Percentiles rank a stretch among this genome's conserved stretches.
phyloP scores from a whole-genome alignment of 176 grass and related monocot genomes.

The Tillandsia fasciculata region DNA sequence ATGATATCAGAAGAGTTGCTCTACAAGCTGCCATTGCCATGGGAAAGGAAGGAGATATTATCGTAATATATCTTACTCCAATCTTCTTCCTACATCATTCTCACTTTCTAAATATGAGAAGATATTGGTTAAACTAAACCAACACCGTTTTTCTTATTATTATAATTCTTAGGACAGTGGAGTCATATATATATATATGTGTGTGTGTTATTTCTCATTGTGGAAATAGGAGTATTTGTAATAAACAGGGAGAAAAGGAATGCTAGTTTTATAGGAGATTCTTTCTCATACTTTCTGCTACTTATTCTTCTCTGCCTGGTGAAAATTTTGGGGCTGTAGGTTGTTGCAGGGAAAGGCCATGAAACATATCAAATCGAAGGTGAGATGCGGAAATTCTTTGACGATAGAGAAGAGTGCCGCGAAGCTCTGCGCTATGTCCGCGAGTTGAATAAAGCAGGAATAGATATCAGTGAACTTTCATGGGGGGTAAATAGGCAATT shows the following conservation, averaged over 20 bases:
- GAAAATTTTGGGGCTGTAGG: not conserved
- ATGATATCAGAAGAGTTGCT: slow-evolving; percentile 4
- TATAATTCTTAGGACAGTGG: too few relatives aligned
- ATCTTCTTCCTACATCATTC: not conserved
- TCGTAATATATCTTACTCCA: not conserved
- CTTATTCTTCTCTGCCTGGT: not conserved
- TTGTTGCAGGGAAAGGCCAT: slow-evolving; percentile 10
- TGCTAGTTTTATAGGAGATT: not conserved
- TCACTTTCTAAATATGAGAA: not conserved
- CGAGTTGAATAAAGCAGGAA: not conserved
- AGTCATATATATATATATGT: too few relatives aligned
- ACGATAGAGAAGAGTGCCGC: slow-evolving; percentile 6
- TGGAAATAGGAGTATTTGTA: not conserved
- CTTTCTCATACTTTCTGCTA: not conserved
- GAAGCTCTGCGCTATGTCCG: not conserved
- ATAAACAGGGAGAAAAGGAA: not conserved
- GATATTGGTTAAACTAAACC: not conserved
- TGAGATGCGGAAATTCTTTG: not conserved
- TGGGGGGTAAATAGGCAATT: not conserved
- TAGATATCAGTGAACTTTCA: slow-evolving; percentile 4
- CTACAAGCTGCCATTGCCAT: slow-evolving; percentile 3
- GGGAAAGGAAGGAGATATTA: slow-evolving; percentile 14
- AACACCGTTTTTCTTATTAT: not conserved
- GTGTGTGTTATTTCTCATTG: not conserved
- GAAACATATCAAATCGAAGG: slow-evolving; percentile 15